phyloP scores from a whole-genome alignment of 2,329 filamentous ascomycete genomes.

The Cytospora leucostoma region DNA sequence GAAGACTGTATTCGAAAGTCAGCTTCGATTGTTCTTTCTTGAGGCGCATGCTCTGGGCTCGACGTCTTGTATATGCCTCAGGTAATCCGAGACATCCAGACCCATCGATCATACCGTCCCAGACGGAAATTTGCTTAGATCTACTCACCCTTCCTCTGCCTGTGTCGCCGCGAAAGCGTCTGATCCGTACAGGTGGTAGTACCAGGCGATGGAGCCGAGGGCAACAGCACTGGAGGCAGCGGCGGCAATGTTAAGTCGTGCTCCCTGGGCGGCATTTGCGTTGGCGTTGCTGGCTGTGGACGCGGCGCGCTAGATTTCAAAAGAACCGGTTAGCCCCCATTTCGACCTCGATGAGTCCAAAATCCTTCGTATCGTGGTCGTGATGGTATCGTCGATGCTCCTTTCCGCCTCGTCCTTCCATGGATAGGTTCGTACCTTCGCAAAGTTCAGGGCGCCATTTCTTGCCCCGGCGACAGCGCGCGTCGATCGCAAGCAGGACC shows the following conservation, averaged over 20 bases:
- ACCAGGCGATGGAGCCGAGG: constrained; percentile 90
- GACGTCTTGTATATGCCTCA: constrained; percentile 26
- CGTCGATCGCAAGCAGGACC: constrained; percentile 85
- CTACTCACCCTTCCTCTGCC: constrained; percentile 94
- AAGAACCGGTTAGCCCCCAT: constrained; percentile 15
- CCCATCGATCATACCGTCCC: background rate
- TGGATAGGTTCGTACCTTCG: constrained; percentile 61
- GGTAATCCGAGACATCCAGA: background rate
- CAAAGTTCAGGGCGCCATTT: constrained; percentile 70
- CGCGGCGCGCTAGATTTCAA: constrained; percentile 55
- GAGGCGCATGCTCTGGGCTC: constrained; percentile 27
- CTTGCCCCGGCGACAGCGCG: constrained; percentile 79
- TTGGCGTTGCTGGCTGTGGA: constrained; percentile 76
- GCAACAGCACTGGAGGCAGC: constrained; percentile 84
- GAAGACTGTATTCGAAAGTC: constrained; percentile 64
- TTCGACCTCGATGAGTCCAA: constrained; percentile 14
- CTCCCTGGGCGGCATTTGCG: constrained; percentile 68
- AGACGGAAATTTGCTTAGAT: constrained; percentile 9
- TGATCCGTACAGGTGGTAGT: constrained; percentile 93
- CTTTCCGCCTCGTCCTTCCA: background rate
- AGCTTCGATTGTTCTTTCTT: constrained; percentile 31
- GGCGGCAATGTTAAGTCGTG: constrained; percentile 75
- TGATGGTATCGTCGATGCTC: background rate
- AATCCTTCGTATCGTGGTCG: background rate
- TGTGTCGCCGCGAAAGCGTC: constrained; percentile 87